A percentile compares a stretch with the other conserved stretches of the same genome.
These are phyloP conservation scores for Cantharellus cinnabarinus DNA, from an alignment of 768 basidiomycete genomes.

Conservation along the genomic window DNA sequence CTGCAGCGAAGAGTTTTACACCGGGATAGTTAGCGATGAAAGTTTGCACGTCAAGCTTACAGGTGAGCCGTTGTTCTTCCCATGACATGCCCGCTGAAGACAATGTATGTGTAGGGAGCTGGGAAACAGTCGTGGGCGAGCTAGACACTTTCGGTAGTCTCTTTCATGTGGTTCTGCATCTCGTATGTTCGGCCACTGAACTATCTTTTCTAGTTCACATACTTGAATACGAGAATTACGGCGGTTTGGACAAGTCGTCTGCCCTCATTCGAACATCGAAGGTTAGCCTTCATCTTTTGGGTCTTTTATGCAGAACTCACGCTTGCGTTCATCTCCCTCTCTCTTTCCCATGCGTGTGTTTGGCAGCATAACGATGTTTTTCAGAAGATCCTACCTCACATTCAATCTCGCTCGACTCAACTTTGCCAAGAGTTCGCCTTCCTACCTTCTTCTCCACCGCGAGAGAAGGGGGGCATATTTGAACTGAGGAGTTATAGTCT, in stretches of 20 bases:
- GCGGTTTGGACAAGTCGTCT: conserved; percentile 64
- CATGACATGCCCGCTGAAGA: background rate
- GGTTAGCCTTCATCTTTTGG: conserved; percentile 22
- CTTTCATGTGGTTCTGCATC: background rate
- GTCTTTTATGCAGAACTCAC: no score
- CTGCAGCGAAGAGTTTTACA: conserved; percentile 63
- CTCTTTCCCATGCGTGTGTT: background rate
- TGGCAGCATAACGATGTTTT: conserved; percentile 45
- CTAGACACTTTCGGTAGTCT: conserved; percentile 65
- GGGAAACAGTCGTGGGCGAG: conserved; percentile 80
- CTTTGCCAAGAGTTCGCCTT: conserved; percentile 90
- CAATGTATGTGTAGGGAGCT: conserved; percentile 34
- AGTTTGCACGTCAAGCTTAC: conserved; percentile 68
- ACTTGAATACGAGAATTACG: conserved; percentile 86
- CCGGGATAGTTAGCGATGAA: conserved; percentile 51
- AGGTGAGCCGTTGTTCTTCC: background rate
- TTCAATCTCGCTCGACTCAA: conserved; percentile 53
- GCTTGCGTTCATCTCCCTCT: background rate
- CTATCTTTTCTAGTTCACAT: conserved; percentile 31
- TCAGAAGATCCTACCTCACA: conserved; percentile 53
- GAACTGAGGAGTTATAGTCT: conserved; percentile 73
- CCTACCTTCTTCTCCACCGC: conserved; percentile 78
- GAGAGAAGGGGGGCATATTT: conserved; percentile 73
- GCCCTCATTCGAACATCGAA: conserved; percentile 40
- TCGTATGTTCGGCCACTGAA: background rate